Percentiles rank a stretch among this genome's conserved stretches.
Evolutionary conservation across 345 rosid genomes (phyloP).

Genomic region (Ricinus communis): DNA sequence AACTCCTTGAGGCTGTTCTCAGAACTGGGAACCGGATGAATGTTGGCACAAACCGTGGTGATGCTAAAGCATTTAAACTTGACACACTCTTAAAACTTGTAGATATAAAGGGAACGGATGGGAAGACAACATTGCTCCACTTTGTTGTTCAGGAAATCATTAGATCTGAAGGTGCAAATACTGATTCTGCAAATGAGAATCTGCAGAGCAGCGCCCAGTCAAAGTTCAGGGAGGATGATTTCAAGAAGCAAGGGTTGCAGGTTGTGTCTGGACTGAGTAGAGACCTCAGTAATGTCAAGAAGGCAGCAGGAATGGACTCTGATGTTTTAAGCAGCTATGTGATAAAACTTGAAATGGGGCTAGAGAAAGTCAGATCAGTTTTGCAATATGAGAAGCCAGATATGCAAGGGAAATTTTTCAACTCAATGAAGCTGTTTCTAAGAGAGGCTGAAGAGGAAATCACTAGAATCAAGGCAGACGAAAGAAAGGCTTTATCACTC

Average conservation of each 20-base stretch:
- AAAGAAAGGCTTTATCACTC: constrained; percentile 64
- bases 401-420: constrained; percentile 63
- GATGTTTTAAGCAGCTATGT: constrained; percentile 88
- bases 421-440: constrained; percentile 64
- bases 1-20: constrained; percentile 94
- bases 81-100: constrained; percentile 97
- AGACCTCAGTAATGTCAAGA: constrained; percentile 81
- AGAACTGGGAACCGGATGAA: constrained; percentile 95
- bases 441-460: constrained; percentile 87
- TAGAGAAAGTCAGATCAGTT: constrained; percentile 67
- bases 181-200: constrained; percentile 40
- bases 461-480: constrained; percentile 58
- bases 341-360: constrained; percentile 79
- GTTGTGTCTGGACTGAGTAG: constrained; percentile 86
- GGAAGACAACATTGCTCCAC: constrained; percentile 94
- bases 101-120: constrained; percentile 92
- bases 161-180: constrained; percentile 59
- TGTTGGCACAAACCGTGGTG: constrained; percentile 96
- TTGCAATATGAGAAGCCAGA: constrained; percentile 67
- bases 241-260: constrained; percentile 83
- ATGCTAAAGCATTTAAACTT: constrained; percentile 94
- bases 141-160: constrained; percentile 98
- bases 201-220: constrained; percentile 28
- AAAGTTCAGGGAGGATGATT: constrained; percentile 52
- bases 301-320: constrained; percentile 94